Conservation (phyloP, 148 eudicot species). For the Silene conica region DNA sequence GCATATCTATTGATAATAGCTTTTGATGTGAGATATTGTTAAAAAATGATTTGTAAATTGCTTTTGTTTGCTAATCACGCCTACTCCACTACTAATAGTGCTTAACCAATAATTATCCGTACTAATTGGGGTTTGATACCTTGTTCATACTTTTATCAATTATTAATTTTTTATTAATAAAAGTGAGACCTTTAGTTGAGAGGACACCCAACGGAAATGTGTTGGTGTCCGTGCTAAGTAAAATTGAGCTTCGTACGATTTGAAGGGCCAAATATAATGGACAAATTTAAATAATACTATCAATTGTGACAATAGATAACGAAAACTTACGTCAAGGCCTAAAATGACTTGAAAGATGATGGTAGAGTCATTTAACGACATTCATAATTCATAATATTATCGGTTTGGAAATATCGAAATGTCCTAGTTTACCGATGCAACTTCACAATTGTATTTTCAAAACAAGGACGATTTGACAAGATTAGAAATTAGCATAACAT, state of each 20-base stretch:
- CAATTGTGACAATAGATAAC: no score
- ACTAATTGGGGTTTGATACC: constrained; percentile 11
- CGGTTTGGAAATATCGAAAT: no score
- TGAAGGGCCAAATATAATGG: background rate
- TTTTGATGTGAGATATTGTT: constrained; percentile 6
- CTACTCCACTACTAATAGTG: constrained; percentile 16
- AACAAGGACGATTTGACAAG: no score
- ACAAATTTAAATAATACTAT: background rate
- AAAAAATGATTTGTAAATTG: constrained; percentile 8
- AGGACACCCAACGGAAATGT: background rate
- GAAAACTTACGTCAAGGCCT: no score
- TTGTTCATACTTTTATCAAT: background rate
- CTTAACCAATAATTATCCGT: constrained; percentile 14
- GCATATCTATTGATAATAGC: constrained; percentile 11
- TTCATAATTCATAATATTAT: no score
- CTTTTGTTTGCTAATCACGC: constrained; percentile 14
- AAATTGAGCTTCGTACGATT: constrained; percentile 13
- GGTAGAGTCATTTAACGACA: no score
- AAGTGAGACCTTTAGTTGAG: background rate
- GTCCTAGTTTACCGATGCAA: no score
- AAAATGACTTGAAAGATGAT: no score
- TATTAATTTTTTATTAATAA: no score
- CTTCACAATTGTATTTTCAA: no score
- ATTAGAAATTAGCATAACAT: no score
- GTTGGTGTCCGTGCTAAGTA: background rate